Percentiles rank a stretch among this genome's conserved stretches.
Conservation (phyloP, 163 green algal species). For the Chloromonas sp. region DNA sequence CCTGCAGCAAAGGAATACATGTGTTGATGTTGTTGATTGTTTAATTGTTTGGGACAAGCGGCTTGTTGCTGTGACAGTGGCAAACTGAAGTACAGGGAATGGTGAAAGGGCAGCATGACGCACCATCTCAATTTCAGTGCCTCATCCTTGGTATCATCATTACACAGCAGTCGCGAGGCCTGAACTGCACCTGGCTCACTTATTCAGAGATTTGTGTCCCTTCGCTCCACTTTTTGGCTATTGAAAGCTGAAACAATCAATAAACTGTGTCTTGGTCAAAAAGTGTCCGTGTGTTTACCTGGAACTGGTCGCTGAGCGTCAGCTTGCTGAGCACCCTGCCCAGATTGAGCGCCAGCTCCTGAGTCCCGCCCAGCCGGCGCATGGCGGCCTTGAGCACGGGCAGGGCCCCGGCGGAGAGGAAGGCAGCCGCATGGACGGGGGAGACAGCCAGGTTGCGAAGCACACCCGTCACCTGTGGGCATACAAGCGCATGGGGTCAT, state of each 20-base stretch:
- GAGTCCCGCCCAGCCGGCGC: conserved; percentile 3
- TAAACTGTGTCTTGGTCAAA: too few relatives aligned
- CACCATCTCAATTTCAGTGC: too few relatives aligned
- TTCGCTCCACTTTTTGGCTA: too few relatives aligned
- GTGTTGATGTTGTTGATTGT: background rate
- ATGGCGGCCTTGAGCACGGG: conserved; percentile 15
- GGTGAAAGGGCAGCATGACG: too few relatives aligned
- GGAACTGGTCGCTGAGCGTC: conserved; percentile 33
- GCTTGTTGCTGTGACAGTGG: too few relatives aligned
- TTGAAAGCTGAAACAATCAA: too few relatives aligned
- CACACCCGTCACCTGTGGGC: conserved; percentile 29
- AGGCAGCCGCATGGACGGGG: conserved; percentile 24
- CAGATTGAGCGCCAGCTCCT: conserved; percentile 48
- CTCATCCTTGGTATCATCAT: too few relatives aligned
- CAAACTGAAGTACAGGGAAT: too few relatives aligned
- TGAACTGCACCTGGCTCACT: too few relatives aligned
- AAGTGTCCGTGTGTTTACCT: conserved; percentile 2
- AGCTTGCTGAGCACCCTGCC: conserved; percentile 46
- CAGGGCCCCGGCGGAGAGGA: conserved; percentile 25
- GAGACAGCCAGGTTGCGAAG: conserved; percentile 51
- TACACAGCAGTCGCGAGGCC: too few relatives aligned
- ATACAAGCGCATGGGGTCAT: background rate
- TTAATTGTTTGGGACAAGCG: background rate
- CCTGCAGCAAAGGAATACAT: conserved; percentile 5
- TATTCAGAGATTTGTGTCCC: too few relatives aligned